Evolutionary conservation across 75 land plant genomes (phyloP).

Genomic region (Sequoia sempervirens): DNA sequence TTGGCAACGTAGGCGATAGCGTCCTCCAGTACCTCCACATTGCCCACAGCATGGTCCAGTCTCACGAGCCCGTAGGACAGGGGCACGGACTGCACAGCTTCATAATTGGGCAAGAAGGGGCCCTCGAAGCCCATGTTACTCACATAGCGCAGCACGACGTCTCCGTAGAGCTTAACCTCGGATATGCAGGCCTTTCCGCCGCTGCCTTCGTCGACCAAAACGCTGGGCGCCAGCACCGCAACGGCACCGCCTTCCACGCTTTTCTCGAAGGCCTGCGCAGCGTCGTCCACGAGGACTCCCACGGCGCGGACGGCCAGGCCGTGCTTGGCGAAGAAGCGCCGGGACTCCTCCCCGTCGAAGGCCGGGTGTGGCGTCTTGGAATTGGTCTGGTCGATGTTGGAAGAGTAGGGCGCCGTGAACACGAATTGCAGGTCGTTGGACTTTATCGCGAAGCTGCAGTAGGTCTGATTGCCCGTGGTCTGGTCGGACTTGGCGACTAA

Average conservation of each 20-base stretch:
- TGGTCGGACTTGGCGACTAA: constrained; percentile 81
- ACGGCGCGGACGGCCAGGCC: constrained; percentile 88
- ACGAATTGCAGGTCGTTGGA: constrained; percentile 70
- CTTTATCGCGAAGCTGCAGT: constrained; percentile 76
- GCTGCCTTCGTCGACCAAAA: constrained; percentile 23
- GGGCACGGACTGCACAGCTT: constrained; percentile 30
- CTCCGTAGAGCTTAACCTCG: constrained; percentile 78
- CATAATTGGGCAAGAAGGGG: constrained; percentile 80
- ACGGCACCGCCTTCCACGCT: constrained; percentile 72
- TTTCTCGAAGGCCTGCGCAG: constrained; percentile 47
- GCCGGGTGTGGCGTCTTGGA: constrained; percentile 53
- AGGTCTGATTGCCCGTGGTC: constrained; percentile 80
- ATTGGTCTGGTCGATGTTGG: constrained; percentile 25
- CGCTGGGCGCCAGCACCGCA: constrained; percentile 35
- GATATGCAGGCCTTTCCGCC: constrained; percentile 28
- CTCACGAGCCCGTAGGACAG: constrained; percentile 62
- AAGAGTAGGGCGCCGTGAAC: constrained; percentile 91
- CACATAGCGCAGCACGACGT: constrained; percentile 77
- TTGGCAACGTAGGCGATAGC: constrained; percentile 57
- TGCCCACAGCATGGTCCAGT: constrained; percentile 93
- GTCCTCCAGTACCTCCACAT: constrained; percentile 61
- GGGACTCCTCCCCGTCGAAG: constrained; percentile 37
- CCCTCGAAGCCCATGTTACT: constrained; percentile 42
- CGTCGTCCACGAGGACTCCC: constrained; percentile 78
- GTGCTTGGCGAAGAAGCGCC: constrained; percentile 53